Evolutionary conservation across 192 early-diverging fungal genomes (phyloP).

Genomic region (Rhizoclosmatium sp.): DNA sequence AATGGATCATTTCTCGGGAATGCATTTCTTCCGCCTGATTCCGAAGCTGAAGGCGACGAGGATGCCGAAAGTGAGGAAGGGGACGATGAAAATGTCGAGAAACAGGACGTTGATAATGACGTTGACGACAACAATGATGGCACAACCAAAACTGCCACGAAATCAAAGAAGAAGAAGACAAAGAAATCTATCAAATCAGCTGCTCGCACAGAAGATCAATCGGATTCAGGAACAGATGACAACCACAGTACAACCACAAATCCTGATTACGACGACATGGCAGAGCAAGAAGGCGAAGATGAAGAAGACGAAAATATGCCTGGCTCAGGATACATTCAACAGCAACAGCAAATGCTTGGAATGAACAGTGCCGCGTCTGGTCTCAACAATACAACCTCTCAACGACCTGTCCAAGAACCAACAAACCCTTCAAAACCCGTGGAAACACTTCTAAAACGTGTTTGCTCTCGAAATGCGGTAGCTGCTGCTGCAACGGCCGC

Average conservation of each 20-base stretch:
- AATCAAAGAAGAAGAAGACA: neutral
- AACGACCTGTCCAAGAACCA: neutral
- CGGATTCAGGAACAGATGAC: neutral
- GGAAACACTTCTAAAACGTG: neutral
- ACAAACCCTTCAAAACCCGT: neutral
- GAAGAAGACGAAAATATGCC: neutral
- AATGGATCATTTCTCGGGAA: constrained; percentile 13
- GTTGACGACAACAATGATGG: neutral
- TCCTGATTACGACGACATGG: neutral
- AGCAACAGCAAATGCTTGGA: too few species aligned
- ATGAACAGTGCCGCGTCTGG: neutral
- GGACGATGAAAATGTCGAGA: neutral
- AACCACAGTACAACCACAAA: neutral
- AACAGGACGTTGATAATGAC: neutral
- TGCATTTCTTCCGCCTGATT: constrained; percentile 5
- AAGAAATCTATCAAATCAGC: neutral
- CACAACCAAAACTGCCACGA: neutral
- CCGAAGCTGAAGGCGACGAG: constrained; percentile 1
- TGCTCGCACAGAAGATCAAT: neutral
- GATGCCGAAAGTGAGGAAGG: neutral
- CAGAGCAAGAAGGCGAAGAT: neutral
- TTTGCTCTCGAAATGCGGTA: neutral
- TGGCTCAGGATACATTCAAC: neutral
- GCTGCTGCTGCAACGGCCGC: neutral
- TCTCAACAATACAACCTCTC: constrained; percentile 16